Conservation (phyloP, 2,329 filamentous ascomycete species). For the Neofusicoccum sp. region DNA sequence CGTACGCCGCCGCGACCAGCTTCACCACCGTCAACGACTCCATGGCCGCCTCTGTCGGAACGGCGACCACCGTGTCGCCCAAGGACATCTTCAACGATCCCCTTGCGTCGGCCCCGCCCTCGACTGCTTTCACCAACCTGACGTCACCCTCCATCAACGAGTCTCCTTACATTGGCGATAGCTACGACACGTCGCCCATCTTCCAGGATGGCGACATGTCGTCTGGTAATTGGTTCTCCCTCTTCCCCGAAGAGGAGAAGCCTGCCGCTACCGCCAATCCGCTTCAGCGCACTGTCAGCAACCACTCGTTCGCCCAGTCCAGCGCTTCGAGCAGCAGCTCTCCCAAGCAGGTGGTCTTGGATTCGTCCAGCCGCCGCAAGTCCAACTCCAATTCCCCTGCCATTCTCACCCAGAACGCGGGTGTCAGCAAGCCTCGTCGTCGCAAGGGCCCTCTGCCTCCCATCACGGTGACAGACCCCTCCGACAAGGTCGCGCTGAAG, state of each 20-base stretch:
- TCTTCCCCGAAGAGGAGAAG: slow-evolving; percentile 60
- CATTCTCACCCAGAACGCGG: slow-evolving; percentile 62
- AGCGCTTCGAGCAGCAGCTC: slow-evolving; percentile 37
- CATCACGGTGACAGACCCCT: slow-evolving; percentile 68
- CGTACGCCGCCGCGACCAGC: slow-evolving; percentile 1
- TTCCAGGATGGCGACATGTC: slow-evolving; percentile 61
- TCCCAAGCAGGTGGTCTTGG: slow-evolving; percentile 29
- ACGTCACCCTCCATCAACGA: slow-evolving; percentile 79
- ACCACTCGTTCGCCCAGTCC: slow-evolving; percentile 36
- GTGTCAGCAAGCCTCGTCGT: slow-evolving; percentile 67
- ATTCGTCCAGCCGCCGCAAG: slow-evolving; percentile 34
- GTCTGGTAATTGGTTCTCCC: slow-evolving; percentile 65
- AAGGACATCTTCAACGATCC: slow-evolving; percentile 73
- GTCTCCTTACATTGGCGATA: slow-evolving; percentile 69
- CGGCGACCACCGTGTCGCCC: slow-evolving; percentile 69
- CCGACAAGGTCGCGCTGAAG: slow-evolving; percentile 79
- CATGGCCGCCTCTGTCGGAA: slow-evolving; percentile 23
- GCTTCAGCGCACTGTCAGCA: slow-evolving; percentile 44
- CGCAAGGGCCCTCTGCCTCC: slow-evolving; percentile 78
- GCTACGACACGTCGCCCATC: slow-evolving; percentile 75
- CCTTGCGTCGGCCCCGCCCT: slow-evolving; percentile 75
- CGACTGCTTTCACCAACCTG: slow-evolving; percentile 75
- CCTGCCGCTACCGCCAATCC: slow-evolving; percentile 28
- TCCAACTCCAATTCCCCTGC: slow-evolving; percentile 47
- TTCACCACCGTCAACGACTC: slow-evolving; percentile 49